Base-by-base conservation (phyloP, 164 flowering plant genomes). In the Euptelea pleiosperma region DNA sequence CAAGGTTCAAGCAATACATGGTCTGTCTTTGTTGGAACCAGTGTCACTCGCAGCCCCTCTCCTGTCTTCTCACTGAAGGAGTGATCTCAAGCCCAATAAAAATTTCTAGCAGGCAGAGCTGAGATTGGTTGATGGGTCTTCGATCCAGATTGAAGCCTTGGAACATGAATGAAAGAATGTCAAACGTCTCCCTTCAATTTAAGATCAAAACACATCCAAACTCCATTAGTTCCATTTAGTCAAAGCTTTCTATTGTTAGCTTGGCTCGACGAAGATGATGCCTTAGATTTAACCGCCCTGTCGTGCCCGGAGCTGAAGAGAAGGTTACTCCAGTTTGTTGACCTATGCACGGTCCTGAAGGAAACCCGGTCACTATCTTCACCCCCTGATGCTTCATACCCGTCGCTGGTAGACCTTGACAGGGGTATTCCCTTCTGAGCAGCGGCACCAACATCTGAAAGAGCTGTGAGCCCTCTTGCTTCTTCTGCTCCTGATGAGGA, bases 351-450 rank as follows among this genome's bases (percentile, higher is more conserved):
- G 11, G 61, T 52, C 58, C 85, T 73, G 9, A 84, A 65, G 18
- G 87, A 84, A 57, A 86, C 79, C 41, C 70, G 73, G 55, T 85
- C 96, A 66, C 92, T 88, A 44, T 88, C 96, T 78, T 88, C 96
- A 19, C 96, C 96, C 26, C 96, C 96, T 18, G 96, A 88, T 14
- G 96, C 85, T 39, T 88, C 96, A 62, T 88, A 88, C 25, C 96
- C 96, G 69, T 79, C 92, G 64, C 96, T 88, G 3, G 86, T 81
- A 19, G 92, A 88, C 73, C 88, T 81, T 25, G 96, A 82, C 11
- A 84, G 60, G 6, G 78, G 80, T 22, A 82, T 26, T 30, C 76
- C 92, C 26, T 66, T 61, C 51, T 64, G 76, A 50, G 63, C 59
- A 58, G 64, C 67, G 5, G 33, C 26, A 26, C 64, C 71, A 34